Percentiles rank a stretch among this genome's conserved stretches.
Evolutionary conservation across 2,329 filamentous ascomycete species (phyloP).

Genomic region (Herpotrichia juniperi): DNA sequence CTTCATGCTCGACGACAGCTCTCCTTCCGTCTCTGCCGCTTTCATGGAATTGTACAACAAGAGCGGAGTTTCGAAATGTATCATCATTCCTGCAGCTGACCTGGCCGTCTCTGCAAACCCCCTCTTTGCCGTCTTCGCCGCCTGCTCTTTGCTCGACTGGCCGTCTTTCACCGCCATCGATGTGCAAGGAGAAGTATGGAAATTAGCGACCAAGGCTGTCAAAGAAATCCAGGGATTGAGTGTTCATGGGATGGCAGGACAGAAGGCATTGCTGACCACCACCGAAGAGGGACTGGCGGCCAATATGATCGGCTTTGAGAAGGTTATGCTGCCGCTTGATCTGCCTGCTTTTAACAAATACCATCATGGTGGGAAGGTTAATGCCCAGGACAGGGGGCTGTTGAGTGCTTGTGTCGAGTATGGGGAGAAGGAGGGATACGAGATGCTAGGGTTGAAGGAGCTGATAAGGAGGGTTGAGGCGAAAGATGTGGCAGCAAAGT

Average conservation of each 20-base stretch:
- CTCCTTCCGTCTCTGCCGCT: neutral
- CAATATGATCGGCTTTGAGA: neutral
- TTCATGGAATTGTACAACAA: neutral
- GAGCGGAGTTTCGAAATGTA: neutral
- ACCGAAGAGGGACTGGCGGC: neutral
- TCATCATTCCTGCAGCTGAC: neutral
- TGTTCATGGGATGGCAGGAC: neutral
- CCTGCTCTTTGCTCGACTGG: neutral
- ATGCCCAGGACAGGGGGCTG: neutral
- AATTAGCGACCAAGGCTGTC: neutral
- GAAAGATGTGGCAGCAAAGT: neutral
- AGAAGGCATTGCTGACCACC: neutral
- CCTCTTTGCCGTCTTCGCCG: neutral
- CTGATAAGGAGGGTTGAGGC: neutral
- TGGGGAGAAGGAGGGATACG: neutral
- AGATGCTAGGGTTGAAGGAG: neutral
- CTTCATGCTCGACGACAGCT: neutral
- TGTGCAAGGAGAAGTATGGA: neutral
- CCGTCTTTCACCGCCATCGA: neutral
- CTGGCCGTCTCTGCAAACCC: neutral
- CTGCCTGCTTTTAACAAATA: neutral
- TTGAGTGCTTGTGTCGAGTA: neutral
- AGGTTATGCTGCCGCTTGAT: neutral
- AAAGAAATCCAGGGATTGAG: neutral
- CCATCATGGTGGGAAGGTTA: slow-evolving; percentile 5